Evolutionary conservation across 1,139 yeast species (phyloP).

Genomic region (Scheffersomyces cryptocercus): DNA sequence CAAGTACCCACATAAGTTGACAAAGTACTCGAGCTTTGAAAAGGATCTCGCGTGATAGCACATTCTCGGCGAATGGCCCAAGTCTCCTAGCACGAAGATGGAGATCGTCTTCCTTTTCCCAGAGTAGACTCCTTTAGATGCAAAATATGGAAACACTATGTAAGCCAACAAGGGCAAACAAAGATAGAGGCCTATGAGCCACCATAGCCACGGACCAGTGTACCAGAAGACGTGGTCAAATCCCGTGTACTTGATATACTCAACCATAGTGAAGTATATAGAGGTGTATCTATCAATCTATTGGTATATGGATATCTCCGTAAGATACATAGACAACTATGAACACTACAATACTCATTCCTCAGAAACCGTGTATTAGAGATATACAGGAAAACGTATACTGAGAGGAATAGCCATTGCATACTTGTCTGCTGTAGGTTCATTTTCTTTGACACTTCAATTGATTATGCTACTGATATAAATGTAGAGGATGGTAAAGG

Average conservation of each 20-base stretch:
- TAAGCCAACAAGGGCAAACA: slow-evolving; percentile 39
- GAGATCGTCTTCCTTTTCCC: slow-evolving; percentile 54
- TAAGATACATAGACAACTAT: neutral
- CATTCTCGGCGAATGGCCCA: slow-evolving; percentile 96
- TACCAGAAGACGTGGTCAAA: slow-evolving; percentile 29
- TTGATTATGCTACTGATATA: no score
- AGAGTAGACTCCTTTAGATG: slow-evolving; percentile 16
- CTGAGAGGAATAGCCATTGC: no score
- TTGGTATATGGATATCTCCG: neutral
- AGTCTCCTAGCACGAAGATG: slow-evolving; percentile 85
- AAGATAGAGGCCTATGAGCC: slow-evolving; percentile 35
- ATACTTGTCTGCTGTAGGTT: no score
- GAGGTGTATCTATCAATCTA: neutral
- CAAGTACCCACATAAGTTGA: slow-evolving; percentile 82
- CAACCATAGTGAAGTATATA: slow-evolving; percentile 9
- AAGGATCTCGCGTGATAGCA: slow-evolving; percentile 85
- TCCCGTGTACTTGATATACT: slow-evolving; percentile 25
- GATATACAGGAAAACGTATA: slow-evolving; percentile 1
- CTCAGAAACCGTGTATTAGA: neutral
- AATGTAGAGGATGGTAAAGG: no score
- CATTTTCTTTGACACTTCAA: no score
- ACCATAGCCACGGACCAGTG: slow-evolving; percentile 42
- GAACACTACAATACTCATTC: no score
- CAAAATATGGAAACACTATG: slow-evolving; percentile 32
- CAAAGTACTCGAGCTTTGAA: slow-evolving; percentile 67